These are phyloP conservation scores for Solanum bukasovii DNA, from an alignment of 257 asterid species.

Conservation along the genomic window DNA sequence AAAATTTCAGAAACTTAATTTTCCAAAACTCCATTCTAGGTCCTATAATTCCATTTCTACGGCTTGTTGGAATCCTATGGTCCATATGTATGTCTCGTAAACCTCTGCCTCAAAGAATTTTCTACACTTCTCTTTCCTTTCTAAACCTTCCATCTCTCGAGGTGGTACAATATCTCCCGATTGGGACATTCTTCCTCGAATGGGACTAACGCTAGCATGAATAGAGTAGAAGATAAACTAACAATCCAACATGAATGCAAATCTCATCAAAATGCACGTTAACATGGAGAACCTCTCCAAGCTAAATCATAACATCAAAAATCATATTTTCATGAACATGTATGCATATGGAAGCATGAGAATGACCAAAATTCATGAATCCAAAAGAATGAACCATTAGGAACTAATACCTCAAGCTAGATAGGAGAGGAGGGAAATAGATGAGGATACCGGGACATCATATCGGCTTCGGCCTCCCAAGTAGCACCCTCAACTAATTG, in stretches of 20 bases:
- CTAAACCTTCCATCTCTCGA: neutral
- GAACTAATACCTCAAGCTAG: neutral
- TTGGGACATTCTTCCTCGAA: neutral
- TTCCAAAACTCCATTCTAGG: neutral
- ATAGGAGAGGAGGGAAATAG: neutral
- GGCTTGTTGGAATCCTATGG: neutral
- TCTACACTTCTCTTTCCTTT: neutral
- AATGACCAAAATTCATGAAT: neutral
- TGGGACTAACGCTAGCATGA: neutral
- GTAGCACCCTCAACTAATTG: neutral
- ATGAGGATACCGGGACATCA: neutral
- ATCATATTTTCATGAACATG: neutral
- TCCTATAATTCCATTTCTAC: neutral
- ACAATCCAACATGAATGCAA: neutral
- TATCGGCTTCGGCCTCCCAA: neutral
- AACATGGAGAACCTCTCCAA: neutral
- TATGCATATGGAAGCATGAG: neutral
- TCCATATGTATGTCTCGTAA: neutral
- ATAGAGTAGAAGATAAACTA: neutral
- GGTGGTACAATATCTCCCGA: neutral
- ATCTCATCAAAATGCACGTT: neutral
- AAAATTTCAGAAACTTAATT: too few species aligned
- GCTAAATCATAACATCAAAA: neutral
- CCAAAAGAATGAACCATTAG: neutral
- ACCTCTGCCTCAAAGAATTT: neutral